Evolutionary conservation across 768 basidiomycete genomes (phyloP), one percentile per base, ranked within the genome.

Genomic region (Tricholoma terreum): DNA sequence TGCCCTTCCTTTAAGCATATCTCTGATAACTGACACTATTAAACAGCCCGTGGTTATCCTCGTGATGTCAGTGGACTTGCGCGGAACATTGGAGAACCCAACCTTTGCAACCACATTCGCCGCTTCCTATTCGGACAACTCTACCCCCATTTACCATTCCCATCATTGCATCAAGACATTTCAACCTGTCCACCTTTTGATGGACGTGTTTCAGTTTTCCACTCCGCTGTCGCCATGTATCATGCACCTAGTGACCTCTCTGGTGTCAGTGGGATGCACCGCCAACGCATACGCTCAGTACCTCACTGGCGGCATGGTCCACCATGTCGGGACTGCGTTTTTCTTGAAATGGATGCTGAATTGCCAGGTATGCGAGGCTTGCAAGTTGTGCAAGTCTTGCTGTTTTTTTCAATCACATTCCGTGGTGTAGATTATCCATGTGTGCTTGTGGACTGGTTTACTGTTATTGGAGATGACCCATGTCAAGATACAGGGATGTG

Each of bases 51-150:
- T 34, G n/a, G 31, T 38, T 49, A 30, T 43, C 49, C 31, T 38
- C 55, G 15, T 48, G n/a, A 17, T 31, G 38, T 24, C 21, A 35
- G 31, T 15, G 35, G n/a, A 9, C 34, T 50, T n/a, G 42, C 24
- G 19, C n/a, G 12, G n/a, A 10, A 40, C 3, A 17, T 58, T 7
- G 17, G 58, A 33, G 50, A 61, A 22, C 63, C 58, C 8, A 14
- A 35, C 9, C 52, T 62, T 15, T 52, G n/a, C 11, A 36, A 58
- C n/a, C 60, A 60, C 19, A 55, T 64, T n/a, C 34, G 55, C 12
- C 52, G 45, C 4, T 66, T 66, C 34, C 54, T 66, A 15, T 58
- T 50, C 42, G 54, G 62, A 19, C 55, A 64, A 42, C 43, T 57
- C 1, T 42, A 63, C 24, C 60, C 55, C 5, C 35, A 55, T 21